Evolutionary conservation across 1,284 basidiomycete species (phyloP).

Genomic region (Phenoliferia sp.): DNA sequence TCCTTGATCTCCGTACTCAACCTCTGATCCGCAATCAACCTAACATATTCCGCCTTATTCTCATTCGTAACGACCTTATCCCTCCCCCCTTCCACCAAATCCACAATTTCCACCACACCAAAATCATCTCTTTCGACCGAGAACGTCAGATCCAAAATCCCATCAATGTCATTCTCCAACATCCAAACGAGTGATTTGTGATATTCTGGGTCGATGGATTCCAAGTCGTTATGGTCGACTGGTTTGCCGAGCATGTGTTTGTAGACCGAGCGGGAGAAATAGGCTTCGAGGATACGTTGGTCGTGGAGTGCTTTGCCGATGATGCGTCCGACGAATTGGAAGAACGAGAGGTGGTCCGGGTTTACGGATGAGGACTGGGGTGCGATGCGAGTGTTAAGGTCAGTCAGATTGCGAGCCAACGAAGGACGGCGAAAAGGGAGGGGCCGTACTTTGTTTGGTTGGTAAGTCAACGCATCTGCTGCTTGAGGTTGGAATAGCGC

Average conservation of each 20-base stretch:
- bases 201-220: constrained; percentile 95
- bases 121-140: constrained; percentile 92
- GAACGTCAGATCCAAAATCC: constrained; percentile 66
- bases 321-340: constrained; percentile 97
- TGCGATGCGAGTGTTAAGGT: constrained; percentile 80
- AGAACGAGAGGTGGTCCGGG: constrained; percentile 91
- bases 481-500: constrained; percentile 96
- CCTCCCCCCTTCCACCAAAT: constrained; percentile 78
- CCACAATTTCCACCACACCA: constrained; percentile 77
- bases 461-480: constrained; percentile 44
- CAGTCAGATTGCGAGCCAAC: constrained; percentile 51
- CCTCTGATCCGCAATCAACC: constrained; percentile 82
- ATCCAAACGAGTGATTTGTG: constrained; percentile 91
- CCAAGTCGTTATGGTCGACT: constrained; percentile 88
- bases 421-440: constrained; percentile 18
- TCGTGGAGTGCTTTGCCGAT: constrained; percentile 96
- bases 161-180: constrained; percentile 80
- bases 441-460: constrained; percentile 43
- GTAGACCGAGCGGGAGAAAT: constrained; percentile 90
- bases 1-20: constrained; percentile 91
- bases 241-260: constrained; percentile 85
- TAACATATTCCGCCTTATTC: constrained; percentile 95
- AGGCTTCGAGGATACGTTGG: constrained; percentile 90
- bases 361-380: constrained; percentile 91
- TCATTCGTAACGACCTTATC: constrained; percentile 82